These are phyloP conservation scores for Pilatotrama ljubarskyi DNA, from an alignment of 768 basidiomycete genomes.

Conservation along the genomic window DNA sequence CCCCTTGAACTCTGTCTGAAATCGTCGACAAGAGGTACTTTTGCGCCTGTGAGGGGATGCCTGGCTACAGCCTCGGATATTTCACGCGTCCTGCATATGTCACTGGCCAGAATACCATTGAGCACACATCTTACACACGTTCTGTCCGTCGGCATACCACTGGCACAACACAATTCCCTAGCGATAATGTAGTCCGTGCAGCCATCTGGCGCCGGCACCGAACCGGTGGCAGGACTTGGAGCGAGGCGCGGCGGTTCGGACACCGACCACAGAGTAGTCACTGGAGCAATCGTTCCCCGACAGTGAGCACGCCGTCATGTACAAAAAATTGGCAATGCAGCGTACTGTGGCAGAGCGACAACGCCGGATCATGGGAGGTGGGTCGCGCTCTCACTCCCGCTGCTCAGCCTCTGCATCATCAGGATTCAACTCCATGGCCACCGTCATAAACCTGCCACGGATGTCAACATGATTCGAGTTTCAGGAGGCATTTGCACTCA, in stretches of 20 bases:
- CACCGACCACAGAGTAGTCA: too few relatives aligned
- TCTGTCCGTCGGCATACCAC: too few relatives aligned
- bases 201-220: too few relatives aligned
- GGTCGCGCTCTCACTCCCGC: background rate
- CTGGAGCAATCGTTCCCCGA: too few relatives aligned
- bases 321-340: too few relatives aligned
- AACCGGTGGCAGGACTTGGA: too few relatives aligned
- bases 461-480: background rate
- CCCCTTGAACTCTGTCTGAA: background rate
- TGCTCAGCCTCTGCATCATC: conserved; percentile 13
- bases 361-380: background rate
- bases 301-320: too few relatives aligned
- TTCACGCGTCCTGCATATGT: conserved; percentile 3
- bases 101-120: background rate
- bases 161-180: too few relatives aligned
- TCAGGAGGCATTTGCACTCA: conserved; percentile 37
- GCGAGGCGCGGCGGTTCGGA: too few relatives aligned
- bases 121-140: too few relatives aligned
- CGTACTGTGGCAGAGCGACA: background rate
- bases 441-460: conserved; percentile 49
- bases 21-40: background rate
- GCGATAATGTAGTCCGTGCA: too few relatives aligned
- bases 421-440: conserved; percentile 40
- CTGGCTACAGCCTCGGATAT: conserved; percentile 1
- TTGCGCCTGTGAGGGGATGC: too few relatives aligned